Evolutionary conservation across 2,329 filamentous ascomycete genomes (phyloP).

Genomic region (Nothophoma quercina): DNA sequence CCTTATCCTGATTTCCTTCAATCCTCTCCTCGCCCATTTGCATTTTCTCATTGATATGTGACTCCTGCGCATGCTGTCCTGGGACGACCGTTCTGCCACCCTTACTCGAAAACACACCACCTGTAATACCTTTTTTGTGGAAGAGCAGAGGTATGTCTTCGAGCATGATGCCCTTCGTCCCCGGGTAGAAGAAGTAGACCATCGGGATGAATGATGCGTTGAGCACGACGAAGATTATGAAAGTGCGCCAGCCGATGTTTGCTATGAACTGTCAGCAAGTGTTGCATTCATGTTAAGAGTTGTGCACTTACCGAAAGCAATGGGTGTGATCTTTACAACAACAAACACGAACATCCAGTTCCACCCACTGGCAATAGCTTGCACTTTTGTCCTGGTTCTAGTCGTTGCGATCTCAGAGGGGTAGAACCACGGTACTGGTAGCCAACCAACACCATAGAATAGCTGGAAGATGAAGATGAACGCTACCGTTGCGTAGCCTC

Average conservation of each 20-base stretch:
- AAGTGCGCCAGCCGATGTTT: conserved; percentile 54
- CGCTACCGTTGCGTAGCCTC: conserved; percentile 53
- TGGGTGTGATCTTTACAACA: conserved; percentile 19
- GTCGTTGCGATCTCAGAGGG: conserved; percentile 16
- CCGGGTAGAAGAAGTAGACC: conserved; percentile 37
- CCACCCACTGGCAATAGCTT: background rate
- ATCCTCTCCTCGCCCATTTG: background rate
- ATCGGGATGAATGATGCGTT: conserved; percentile 21
- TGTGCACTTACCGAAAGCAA: conserved; percentile 50
- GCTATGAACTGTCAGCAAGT: conserved; percentile 36
- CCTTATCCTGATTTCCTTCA: background rate
- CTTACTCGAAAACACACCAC: conserved; percentile 23
- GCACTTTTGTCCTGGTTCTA: conserved; percentile 12
- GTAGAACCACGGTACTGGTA: conserved; percentile 39
- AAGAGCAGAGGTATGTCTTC: conserved; percentile 59
- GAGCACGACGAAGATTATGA: conserved; percentile 24
- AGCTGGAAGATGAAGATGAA: conserved; percentile 58
- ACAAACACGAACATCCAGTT: conserved; percentile 15
- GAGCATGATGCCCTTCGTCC: conserved; percentile 64
- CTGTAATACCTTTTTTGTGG: conserved; percentile 22
- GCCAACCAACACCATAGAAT: conserved; percentile 49
- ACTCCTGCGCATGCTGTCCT: conserved; percentile 18
- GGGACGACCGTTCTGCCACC: conserved; percentile 17
- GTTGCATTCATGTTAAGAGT: background rate
- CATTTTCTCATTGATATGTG: conserved; percentile 19